Evolutionary conservation across 1,284 basidiomycete genomes (phyloP).

Genomic region (Dichomitus squalens): DNA sequence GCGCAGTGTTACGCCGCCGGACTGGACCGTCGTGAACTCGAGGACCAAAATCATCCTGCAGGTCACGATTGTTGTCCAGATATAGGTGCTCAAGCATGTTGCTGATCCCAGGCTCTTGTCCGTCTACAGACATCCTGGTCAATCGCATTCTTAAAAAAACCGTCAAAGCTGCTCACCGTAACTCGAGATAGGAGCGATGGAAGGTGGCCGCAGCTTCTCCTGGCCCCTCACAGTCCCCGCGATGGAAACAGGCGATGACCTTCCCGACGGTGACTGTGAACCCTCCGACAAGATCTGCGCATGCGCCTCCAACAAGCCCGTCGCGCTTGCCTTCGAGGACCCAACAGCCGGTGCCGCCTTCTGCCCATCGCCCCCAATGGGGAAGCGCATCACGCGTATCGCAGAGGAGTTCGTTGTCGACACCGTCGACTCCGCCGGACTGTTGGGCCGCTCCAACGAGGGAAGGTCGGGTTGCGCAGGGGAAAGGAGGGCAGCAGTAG

Average conservation of each 20-base stretch:
- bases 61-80: conserved; percentile 81
- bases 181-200: conserved; percentile 61
- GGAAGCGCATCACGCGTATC: conserved; percentile 59
- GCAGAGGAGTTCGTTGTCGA: conserved; percentile 68
- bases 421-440: conserved; percentile 73
- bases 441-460: conserved; percentile 57
- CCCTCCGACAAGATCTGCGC: conserved; percentile 61
- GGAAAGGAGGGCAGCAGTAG: conserved; percentile 32
- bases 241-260: conserved; percentile 68
- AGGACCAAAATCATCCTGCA: conserved; percentile 89
- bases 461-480: conserved; percentile 39
- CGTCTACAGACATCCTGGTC: conserved; percentile 51
- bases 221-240: conserved; percentile 53
- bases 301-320: conserved; percentile 75
- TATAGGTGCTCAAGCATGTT: conserved; percentile 89
- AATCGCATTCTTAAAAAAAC: neutral
- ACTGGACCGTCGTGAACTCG: conserved; percentile 78
- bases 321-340: conserved; percentile 76
- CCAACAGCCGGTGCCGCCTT: conserved; percentile 87
- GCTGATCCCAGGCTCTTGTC: conserved; percentile 84
- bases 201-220: conserved; percentile 47
- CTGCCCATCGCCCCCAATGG: conserved; percentile 70
- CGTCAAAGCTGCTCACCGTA: conserved; percentile 55
- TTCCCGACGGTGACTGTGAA: conserved; percentile 67
- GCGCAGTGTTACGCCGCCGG: conserved; percentile 69